These are phyloP conservation scores for Bipolaris oryzae DNA, from an alignment of 2,329 filamentous ascomycete genomes.

Conservation along the genomic window DNA sequence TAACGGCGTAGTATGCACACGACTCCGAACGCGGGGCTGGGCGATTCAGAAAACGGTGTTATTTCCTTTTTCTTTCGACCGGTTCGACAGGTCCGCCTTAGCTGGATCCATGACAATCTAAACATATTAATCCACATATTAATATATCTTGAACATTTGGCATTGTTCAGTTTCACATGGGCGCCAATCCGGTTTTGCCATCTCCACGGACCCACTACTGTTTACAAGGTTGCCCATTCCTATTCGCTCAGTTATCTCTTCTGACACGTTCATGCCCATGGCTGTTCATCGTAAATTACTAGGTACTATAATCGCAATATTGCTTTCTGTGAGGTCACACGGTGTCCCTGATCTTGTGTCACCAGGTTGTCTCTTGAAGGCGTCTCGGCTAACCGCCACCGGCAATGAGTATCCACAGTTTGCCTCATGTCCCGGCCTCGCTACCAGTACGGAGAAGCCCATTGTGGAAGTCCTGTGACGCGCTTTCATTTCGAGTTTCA, in stretches of 20 bases:
- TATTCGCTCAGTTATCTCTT: constrained; percentile 12
- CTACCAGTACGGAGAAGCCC: constrained; percentile 23
- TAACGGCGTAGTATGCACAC: constrained; percentile 6
- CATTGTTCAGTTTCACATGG: constrained; percentile 20
- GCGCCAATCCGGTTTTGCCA: constrained; percentile 16
- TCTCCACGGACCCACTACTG: constrained; percentile 3
- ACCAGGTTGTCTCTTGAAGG: constrained; percentile 22
- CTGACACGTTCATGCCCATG: constrained; percentile 8
- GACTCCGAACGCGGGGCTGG: background rate
- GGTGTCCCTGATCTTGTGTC: constrained; percentile 26
- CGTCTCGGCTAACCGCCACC: constrained; percentile 25
- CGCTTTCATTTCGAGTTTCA: constrained; percentile 35
- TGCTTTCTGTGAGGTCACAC: constrained; percentile 25
- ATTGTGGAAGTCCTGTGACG: constrained; percentile 23
- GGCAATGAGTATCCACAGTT: constrained; percentile 26
- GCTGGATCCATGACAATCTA: constrained; percentile 25
- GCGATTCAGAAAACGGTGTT: constrained; percentile 2
- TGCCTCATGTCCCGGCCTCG: constrained; percentile 27
- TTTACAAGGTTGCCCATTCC: constrained; percentile 1
- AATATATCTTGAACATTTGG: constrained; percentile 34
- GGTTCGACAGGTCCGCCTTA: constrained; percentile 22
- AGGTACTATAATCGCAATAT: constrained; percentile 32
- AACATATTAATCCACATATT: constrained; percentile 42
- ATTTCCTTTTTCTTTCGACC: constrained; percentile 11
- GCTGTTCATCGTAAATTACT: constrained; percentile 20